Base-by-base conservation (phyloP, 2,329 filamentous ascomycete species). In the Colletotrichum sansevieriae region DNA sequence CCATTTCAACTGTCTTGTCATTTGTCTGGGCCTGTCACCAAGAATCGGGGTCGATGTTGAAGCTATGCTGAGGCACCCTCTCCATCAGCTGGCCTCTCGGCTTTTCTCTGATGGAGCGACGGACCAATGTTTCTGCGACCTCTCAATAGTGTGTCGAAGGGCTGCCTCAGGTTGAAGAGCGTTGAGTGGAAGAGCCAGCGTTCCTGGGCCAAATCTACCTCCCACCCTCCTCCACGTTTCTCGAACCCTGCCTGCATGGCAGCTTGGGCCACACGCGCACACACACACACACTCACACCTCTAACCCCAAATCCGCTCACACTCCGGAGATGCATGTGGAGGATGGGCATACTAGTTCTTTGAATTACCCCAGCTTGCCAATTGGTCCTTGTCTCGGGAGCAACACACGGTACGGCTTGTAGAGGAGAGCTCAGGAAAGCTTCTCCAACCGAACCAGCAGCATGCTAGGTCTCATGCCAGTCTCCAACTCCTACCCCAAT, bases 161-260 rank as follows among this genome's bases (percentile, higher is more conserved):
- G 44, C 46, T 52, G 51, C 47, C 25, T 52, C 52, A 15, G 35
- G 15, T 55, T 9, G 54, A 29, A 54, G 8, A 15, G 49, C 41
- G 35, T 47, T 29, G 54, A 54, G 62, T 39, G n/a, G 37, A 61
- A 47, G 13, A 58, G 47, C 49, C 35, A 29, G 33, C 55, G 55
- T 61, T 65, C 65, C 62, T 68, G 47, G 62, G 22, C 41, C 62
- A 60, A 41, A 47, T 39, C 55, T 35, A 29, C 54, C 46, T 46
- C 29, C 46, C 65, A 25, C 41, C 49, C 25, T 37, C 44, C 25
- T 61, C 56, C 51, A 62, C 52, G 56, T 62, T 63, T 63, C 63
- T 58, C 51, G 63, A 62, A 58, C 67, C 63, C 67, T 70, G 63
- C 63, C 67, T 70, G 63, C 67, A 63, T 63, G 57, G 57, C 44